Percentiles rank a stretch among this genome's conserved stretches.
Conservation (phyloP, 495 filamentous ascomycete genomes). For the Melanomma pulvis-pyrius region DNA sequence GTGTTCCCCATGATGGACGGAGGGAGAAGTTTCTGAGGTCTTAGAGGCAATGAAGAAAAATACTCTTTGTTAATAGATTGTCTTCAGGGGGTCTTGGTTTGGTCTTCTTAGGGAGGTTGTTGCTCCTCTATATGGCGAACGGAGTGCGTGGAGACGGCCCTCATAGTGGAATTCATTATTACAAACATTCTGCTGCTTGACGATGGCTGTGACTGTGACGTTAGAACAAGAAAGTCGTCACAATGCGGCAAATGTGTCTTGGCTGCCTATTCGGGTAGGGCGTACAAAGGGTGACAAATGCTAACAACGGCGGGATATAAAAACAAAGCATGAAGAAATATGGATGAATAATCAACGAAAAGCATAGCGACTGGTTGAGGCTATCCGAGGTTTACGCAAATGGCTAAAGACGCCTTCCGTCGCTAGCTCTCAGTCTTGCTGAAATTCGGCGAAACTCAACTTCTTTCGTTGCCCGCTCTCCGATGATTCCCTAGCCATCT, state of each 20-base stretch:
- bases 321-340: no score
- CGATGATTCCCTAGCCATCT: neutral
- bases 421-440: neutral
- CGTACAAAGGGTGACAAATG: neutral
- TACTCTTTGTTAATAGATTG: neutral
- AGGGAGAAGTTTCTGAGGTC: neutral
- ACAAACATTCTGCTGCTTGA: neutral
- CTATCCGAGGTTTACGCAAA: neutral
- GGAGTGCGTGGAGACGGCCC: neutral
- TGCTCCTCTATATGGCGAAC: neutral
- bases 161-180: neutral
- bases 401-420: neutral
- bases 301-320: neutral
- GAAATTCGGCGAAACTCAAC: neutral
- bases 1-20: neutral
- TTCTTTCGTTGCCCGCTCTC: neutral
- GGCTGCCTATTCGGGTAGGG: conserved; percentile 7
- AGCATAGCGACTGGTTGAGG: neutral
- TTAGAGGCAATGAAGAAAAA: neutral
- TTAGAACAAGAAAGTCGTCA: neutral
- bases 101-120: neutral
- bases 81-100: neutral
- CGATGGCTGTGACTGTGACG: neutral
- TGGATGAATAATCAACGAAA: neutral
- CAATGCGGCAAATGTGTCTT: conserved; percentile 9